Conservation (phyloP, 768 basidiomycete genomes). For the Mycena leptocephala region DNA sequence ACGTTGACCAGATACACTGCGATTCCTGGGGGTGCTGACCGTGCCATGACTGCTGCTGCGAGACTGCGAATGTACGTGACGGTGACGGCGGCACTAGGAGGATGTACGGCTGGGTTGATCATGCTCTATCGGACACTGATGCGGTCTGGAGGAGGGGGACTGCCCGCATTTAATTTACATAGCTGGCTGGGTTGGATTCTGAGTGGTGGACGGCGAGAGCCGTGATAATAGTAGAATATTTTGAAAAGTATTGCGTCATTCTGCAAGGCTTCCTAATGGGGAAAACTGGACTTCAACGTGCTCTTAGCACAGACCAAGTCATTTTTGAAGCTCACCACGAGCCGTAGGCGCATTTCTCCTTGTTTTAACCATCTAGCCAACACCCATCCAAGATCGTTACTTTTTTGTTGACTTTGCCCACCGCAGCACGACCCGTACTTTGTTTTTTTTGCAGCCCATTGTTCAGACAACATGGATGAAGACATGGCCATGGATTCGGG, state of each 20-base stretch:
- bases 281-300: constrained; percentile 8
- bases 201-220: constrained; percentile 66
- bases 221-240: constrained; percentile 40
- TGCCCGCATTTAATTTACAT: constrained; percentile 70
- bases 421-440: constrained; percentile 20
- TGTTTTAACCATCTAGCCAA: constrained; percentile 24
- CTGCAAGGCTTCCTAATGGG: not conserved
- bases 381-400: constrained; percentile 23
- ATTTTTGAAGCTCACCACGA: constrained; percentile 30
- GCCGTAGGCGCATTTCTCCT: constrained; percentile 30
- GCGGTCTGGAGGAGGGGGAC: constrained; percentile 71
- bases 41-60: constrained; percentile 79
- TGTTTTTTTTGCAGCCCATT: not conserved
- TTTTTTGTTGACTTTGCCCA: constrained; percentile 15
- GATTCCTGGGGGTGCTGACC: constrained; percentile 89
- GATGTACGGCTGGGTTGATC: constrained; percentile 80
- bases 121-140: constrained; percentile 80
- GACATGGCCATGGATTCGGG: constrained; percentile 78
- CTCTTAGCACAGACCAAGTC: constrained; percentile 26
- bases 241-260: constrained; percentile 6
- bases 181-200: constrained; percentile 78
- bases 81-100: constrained; percentile 81
- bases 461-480: constrained; percentile 76
- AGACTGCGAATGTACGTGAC: constrained; percentile 82
- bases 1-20: constrained; percentile 66